Conservation (phyloP, 306 rosid genomes). For the Cucurbita maxima region DNA sequence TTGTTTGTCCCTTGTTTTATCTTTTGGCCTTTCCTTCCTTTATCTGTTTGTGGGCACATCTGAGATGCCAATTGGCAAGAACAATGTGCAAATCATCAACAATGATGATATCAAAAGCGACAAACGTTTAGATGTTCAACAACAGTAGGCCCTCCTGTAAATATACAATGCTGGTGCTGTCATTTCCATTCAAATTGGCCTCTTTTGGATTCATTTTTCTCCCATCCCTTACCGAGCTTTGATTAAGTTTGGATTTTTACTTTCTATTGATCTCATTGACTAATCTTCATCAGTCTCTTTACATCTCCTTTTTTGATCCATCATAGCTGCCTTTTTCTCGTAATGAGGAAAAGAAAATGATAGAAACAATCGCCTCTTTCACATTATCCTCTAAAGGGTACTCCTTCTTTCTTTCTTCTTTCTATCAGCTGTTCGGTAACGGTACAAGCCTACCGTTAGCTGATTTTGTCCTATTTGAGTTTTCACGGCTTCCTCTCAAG, state of each 20-base stretch:
- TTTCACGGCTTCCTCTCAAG: too few species aligned
- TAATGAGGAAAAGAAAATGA: not conserved
- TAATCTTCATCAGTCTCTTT: not conserved
- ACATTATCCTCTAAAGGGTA: not conserved
- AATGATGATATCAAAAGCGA: constrained; percentile 1
- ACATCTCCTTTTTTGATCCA: not conserved
- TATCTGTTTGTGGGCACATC: constrained; percentile 26
- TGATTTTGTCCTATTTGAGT: too few species aligned
- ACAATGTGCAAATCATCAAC: constrained; percentile 16
- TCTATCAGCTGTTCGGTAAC: not conserved
- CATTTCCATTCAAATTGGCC: constrained; percentile 2
- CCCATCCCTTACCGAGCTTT: not conserved
- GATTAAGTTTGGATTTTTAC: not conserved
- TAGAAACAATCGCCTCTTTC: not conserved
- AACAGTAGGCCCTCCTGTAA: not conserved
- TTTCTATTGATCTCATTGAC: not conserved
- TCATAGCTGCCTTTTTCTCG: constrained; percentile 1
- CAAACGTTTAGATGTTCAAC: not conserved
- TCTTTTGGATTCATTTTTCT: not conserved
- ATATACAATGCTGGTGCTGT: constrained; percentile 13
- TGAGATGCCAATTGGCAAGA: constrained; percentile 80
- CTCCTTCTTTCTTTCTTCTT: not conserved
- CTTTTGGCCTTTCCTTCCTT: constrained; percentile 47
- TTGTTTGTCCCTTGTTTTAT: constrained; percentile 46
- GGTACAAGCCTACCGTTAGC: too few species aligned